A percentile compares a stretch with the other conserved stretches of the same genome.
Evolutionary conservation across 192 early-diverging fungal species (phyloP).

Genomic region (Coemansia sp.): DNA sequence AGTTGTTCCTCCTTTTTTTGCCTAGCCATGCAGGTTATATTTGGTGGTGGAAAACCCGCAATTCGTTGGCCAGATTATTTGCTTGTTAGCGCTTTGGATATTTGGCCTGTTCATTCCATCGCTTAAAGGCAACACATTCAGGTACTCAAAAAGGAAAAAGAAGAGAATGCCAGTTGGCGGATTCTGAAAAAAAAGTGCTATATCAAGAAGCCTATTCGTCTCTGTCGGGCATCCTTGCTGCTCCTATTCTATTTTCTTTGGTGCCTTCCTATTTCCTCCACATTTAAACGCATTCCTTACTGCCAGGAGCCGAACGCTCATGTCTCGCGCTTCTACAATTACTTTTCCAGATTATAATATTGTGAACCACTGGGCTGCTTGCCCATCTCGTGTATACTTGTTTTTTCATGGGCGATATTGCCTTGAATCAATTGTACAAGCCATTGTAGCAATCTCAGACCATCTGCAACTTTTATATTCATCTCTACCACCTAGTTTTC

Average conservation of each 20-base stretch:
- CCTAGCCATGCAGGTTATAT: not conserved
- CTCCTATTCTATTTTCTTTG: not conserved
- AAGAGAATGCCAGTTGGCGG: not conserved
- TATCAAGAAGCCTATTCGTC: slow-evolving; percentile 2
- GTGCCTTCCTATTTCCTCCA: not conserved
- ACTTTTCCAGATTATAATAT: not conserved
- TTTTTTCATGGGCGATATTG: not conserved
- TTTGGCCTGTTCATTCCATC: not conserved
- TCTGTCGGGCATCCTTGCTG: not conserved
- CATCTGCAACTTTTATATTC: not conserved
- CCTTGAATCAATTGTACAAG: not conserved
- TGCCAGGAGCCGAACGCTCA: not conserved
- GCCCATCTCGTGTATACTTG: not conserved
- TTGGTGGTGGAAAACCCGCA: not conserved
- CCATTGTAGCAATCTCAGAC: not conserved
- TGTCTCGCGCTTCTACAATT: slow-evolving; percentile 1
- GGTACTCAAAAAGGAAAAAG: not conserved
- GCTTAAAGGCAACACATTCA: not conserved
- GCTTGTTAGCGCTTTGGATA: not conserved
- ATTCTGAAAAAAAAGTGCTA: not conserved
- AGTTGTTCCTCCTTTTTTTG: not conserved
- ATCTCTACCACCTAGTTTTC: not conserved
- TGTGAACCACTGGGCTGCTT: not conserved
- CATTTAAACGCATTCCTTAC: slow-evolving; percentile 2
- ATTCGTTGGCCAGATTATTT: too few relatives aligned